phyloP scores from a whole-genome alignment of 495 filamentous ascomycete species.

The Trichoderma reesei region DNA sequence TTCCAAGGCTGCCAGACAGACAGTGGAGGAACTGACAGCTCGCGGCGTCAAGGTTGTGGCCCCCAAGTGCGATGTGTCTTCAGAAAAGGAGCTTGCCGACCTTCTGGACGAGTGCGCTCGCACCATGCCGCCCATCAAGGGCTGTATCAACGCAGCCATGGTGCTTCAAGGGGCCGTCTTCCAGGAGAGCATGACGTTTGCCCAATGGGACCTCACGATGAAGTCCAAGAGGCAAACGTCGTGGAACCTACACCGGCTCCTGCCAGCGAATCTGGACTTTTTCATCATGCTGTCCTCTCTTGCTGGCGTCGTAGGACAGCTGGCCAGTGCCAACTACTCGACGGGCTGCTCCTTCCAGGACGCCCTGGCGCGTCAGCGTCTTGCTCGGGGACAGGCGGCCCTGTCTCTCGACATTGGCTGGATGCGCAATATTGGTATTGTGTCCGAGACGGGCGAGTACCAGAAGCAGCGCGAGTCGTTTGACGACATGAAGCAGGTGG shows the following conservation, averaged over 20 bases:
- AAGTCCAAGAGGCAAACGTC: slow-evolving; percentile 37
- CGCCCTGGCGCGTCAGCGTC: slow-evolving; percentile 31
- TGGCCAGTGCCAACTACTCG: slow-evolving; percentile 47
- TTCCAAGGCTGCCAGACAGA: slow-evolving; percentile 13
- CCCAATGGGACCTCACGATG: slow-evolving; percentile 23
- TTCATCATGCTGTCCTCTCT: slow-evolving; percentile 49
- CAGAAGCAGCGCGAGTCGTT: slow-evolving; percentile 16
- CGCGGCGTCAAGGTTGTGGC: slow-evolving; percentile 21
- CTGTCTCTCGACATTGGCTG: slow-evolving; percentile 40
- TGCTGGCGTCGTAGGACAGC: slow-evolving; percentile 39
- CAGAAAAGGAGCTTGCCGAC: slow-evolving; percentile 9
- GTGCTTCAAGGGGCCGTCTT: slow-evolving; percentile 41
- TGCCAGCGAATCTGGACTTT: slow-evolving; percentile 40
- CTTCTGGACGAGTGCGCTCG: slow-evolving; percentile 18
- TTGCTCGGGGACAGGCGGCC: slow-evolving; percentile 25
- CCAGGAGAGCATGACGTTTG: slow-evolving; percentile 35
- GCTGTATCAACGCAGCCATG: slow-evolving; percentile 42
- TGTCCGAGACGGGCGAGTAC: slow-evolving; percentile 21
- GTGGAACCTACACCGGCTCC: slow-evolving; percentile 38
- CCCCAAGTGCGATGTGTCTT: slow-evolving; percentile 31
- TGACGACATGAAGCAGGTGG: slow-evolving; percentile 20
- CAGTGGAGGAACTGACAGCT: slow-evolving; percentile 18
- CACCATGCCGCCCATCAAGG: slow-evolving; percentile 40
- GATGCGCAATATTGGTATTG: slow-evolving; percentile 27
- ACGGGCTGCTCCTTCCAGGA: slow-evolving; percentile 51